Evolutionary conservation across 2,329 filamentous ascomycete genomes (phyloP), one percentile per base, ranked within the genome.

Genomic region (Aspergillus sojae): DNA sequence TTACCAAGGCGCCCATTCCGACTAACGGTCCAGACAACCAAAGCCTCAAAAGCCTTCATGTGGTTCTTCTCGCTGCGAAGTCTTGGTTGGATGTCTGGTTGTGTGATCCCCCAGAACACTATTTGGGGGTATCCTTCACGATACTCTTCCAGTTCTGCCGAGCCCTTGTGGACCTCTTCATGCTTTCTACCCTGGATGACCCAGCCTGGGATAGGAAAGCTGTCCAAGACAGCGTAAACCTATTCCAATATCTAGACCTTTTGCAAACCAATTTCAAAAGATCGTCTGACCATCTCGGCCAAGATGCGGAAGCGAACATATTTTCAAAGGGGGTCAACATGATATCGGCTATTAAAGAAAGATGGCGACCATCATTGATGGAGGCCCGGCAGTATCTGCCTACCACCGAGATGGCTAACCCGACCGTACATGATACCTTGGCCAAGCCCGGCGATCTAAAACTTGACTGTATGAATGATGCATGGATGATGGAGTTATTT

Each of bases 1-100:
- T 63, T 19, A 52, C 46, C n/a, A 57, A 32, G 3, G 26, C 55
- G 9, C 56, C 34, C 45, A 48, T 43, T 3, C 46, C 23, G n/a
- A 23, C 52, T 32, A 48, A 14, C 5, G 16, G 45, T 4, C 57
- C 61, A 7, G 53, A 63, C 34, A 34, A 58, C 34, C 61, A 55
- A 11, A 32, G 54, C 11, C 48, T 63, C 4, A 39, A 58, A 36
- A 32, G 46, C 11, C 46, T 28, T 21, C 14, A 50, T 19, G 3
- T 4, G 7, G 9, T 0, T 28, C 46, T 50, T 3, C 21, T 21
- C 10, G 46, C 46, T 21, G 14, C 46, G 9, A 50, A 28, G 23
- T 9, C 46, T 6, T 50, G 23, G 46, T 16, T 50, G 9, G 46
- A 50, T 19, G 46, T 50, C n/a, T 50, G 21, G 21, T 12, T 50